Conservation (phyloP, 2,329 filamentous ascomycete genomes). For the Sarocladium kiliense region DNA sequence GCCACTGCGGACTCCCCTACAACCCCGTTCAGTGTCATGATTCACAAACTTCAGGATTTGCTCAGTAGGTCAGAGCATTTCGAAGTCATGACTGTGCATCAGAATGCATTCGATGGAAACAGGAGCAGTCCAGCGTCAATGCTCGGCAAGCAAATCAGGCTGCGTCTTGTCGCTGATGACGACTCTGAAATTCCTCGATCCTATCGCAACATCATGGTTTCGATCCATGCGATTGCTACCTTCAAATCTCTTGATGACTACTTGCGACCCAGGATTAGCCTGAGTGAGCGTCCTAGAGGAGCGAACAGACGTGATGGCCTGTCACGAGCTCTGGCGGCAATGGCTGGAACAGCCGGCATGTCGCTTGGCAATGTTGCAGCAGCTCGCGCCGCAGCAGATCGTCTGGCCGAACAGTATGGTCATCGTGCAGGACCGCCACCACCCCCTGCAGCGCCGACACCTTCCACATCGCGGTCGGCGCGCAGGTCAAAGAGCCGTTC, state of each 20-base stretch:
- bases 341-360: conserved; percentile 66
- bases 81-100: conserved; percentile 91
- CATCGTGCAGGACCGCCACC: conserved; percentile 24
- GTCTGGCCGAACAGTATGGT: conserved; percentile 40
- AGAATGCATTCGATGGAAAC: conserved; percentile 85
- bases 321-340: conserved; percentile 66
- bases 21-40: conserved; percentile 84
- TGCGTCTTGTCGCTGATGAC: conserved; percentile 85
- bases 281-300: conserved; percentile 62
- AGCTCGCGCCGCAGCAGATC: conserved; percentile 33
- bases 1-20: conserved; percentile 62
- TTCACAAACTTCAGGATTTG: conserved; percentile 92
- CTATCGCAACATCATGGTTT: conserved; percentile 95
- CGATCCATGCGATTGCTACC: conserved; percentile 95
- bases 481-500: conserved; percentile 41
- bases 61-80: conserved; percentile 97
- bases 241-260: conserved; percentile 98
- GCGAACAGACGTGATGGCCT: conserved; percentile 59
- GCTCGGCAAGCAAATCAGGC: conserved; percentile 89
- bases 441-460: conserved; percentile 29
- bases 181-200: conserved; percentile 82
- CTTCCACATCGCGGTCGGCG: conserved; percentile 38
- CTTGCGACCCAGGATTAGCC: conserved; percentile 78
- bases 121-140: conserved; percentile 90
- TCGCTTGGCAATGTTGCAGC: conserved; percentile 33